phyloP scores from a whole-genome alignment of 208 protist genomes.

The Leptomonas pyrrhocoris region DNA sequence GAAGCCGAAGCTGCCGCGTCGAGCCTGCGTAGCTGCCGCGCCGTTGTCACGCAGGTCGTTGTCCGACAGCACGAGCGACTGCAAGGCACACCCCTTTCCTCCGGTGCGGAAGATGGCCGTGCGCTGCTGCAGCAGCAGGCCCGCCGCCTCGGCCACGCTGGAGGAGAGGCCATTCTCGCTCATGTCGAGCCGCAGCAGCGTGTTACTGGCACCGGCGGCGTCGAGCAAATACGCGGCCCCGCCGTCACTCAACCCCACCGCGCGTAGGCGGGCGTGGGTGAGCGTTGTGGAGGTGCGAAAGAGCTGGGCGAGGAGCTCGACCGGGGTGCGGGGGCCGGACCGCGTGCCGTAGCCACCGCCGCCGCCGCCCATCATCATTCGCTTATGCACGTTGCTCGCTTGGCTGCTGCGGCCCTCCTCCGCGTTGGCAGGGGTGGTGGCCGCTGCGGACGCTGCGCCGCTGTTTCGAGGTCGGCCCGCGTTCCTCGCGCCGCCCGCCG shows the following conservation, averaged over 20 bases:
- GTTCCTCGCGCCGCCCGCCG: slow-evolving; percentile 3
- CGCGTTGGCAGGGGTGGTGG: no score
- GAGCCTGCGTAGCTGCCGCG: slow-evolving; percentile 35
- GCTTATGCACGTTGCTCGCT: no score
- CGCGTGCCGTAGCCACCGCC: slow-evolving; percentile 5
- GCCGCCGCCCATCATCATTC: no score
- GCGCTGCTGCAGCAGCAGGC: slow-evolving; percentile 57
- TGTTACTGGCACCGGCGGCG: slow-evolving; percentile 52
- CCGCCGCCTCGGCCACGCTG: slow-evolving; percentile 62
- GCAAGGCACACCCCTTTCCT: slow-evolving; percentile 43
- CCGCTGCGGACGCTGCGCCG: not conserved
- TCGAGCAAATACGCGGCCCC: slow-evolving; percentile 60
- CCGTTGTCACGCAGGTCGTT: slow-evolving; percentile 63
- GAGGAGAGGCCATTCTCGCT: slow-evolving; percentile 67
- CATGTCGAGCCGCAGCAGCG: slow-evolving; percentile 67
- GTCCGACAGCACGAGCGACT: slow-evolving; percentile 62
- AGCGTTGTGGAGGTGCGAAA: slow-evolving; percentile 56
- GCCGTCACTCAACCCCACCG: slow-evolving; percentile 51
- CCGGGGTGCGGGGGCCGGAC: slow-evolving; percentile 37
- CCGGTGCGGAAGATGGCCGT: slow-evolving; percentile 22
- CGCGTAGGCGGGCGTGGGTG: slow-evolving; percentile 57
- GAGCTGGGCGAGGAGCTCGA: slow-evolving; percentile 72
- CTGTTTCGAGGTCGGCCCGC: no score
- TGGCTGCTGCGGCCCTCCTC: not conserved
- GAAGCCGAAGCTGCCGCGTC: slow-evolving; percentile 58